Conservation (phyloP, 2,329 filamentous ascomycete species). For the Dactylella cylindrospora region DNA sequence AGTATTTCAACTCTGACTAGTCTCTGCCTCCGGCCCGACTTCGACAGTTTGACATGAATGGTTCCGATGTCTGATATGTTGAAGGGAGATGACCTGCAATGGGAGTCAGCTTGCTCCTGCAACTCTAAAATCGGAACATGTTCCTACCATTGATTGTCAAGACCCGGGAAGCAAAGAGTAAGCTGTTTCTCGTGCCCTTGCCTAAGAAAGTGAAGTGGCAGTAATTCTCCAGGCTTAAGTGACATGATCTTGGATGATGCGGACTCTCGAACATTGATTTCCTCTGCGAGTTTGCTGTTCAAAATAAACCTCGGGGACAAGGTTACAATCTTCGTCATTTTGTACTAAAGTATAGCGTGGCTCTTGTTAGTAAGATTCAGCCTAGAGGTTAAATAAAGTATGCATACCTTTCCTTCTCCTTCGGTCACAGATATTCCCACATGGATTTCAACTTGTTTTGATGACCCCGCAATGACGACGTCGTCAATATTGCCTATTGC, state of each 20-base stretch:
- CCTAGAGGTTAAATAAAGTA: constrained; percentile 15
- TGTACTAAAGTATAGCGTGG: constrained; percentile 63
- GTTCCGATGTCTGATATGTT: constrained; percentile 94
- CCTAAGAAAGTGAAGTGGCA: constrained; percentile 86
- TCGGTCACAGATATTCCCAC: constrained; percentile 84
- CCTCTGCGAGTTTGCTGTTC: constrained; percentile 87
- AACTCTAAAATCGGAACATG: not conserved
- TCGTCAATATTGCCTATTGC: constrained; percentile 92
- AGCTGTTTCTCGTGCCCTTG: constrained; percentile 82
- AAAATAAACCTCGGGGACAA: constrained; percentile 89
- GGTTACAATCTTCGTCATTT: constrained; percentile 92
- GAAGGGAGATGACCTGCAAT: constrained; percentile 73
- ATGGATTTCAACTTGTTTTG: constrained; percentile 78
- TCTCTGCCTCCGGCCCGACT: constrained; percentile 82
- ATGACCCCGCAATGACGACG: constrained; percentile 74
- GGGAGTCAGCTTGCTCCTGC: not conserved
- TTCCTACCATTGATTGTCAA: constrained; percentile 82
- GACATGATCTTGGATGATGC: constrained; percentile 70
- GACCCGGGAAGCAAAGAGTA: constrained; percentile 85
- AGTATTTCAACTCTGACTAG: constrained; percentile 85
- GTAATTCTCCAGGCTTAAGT: constrained; percentile 73
- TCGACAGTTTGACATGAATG: constrained; percentile 89
- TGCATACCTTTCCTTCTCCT: constrained; percentile 73
- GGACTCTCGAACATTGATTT: constrained; percentile 86
- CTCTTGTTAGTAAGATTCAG: not conserved